A percentile compares a stretch with the other conserved stretches of the same genome.
Evolutionary conservation across 1,139 yeast species (phyloP).

Genomic region (Suhomyces maxii): DNA sequence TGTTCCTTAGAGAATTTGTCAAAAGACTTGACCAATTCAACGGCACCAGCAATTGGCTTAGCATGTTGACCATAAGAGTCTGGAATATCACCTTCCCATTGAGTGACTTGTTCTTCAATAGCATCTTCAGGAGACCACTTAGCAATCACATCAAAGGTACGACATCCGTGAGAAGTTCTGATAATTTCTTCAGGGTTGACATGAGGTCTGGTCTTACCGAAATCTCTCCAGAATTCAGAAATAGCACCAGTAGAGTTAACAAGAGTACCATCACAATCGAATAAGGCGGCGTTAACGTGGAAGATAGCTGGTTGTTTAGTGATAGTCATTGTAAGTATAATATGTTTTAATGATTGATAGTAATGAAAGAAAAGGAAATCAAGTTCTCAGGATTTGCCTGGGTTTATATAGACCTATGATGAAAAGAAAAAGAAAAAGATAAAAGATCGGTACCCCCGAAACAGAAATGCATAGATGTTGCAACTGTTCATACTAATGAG

Average conservation of each 20-base stretch:
- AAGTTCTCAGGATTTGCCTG: not conserved
- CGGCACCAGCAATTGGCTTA: constrained; percentile 73
- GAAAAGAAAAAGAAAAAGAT: constrained; percentile 2
- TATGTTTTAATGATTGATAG: not conserved
- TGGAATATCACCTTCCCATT: constrained; percentile 71
- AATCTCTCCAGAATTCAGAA: constrained; percentile 77
- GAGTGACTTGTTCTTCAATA: constrained; percentile 61
- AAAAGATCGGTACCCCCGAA: constrained; percentile 1
- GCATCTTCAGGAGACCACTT: constrained; percentile 78
- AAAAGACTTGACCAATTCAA: constrained; percentile 58
- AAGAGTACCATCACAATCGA: constrained; percentile 85
- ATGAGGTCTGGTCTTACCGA: constrained; percentile 67
- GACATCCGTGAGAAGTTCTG: constrained; percentile 77
- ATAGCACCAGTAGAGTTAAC: constrained; percentile 82
- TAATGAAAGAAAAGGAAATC: not conserved
- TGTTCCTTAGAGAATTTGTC: constrained; percentile 38
- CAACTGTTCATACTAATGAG: not conserved
- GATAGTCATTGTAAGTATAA: constrained; percentile 22
- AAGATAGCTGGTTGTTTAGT: constrained; percentile 48
- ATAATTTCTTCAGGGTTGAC: constrained; percentile 71
- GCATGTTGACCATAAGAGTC: constrained; percentile 71
- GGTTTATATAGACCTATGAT: constrained; percentile 9
- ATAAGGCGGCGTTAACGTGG: constrained; percentile 54
- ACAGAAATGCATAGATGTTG: not conserved
- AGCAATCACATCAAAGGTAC: constrained; percentile 76